phyloP scores from a whole-genome alignment of 306 rosid species.

The Phaseolus lunatus region DNA sequence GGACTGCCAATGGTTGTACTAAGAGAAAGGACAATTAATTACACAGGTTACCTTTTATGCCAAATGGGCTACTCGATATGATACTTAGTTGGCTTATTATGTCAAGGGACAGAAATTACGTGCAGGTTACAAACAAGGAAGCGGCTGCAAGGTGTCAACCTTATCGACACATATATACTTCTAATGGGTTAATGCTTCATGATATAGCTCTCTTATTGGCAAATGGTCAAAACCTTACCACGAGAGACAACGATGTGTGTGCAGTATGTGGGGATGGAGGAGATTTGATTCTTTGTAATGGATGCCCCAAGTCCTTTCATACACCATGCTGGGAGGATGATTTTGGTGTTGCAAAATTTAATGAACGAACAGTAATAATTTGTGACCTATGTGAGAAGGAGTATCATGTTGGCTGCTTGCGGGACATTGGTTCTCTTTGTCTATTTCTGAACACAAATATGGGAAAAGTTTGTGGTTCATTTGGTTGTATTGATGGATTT shows the following conservation, averaged over 20 bases:
- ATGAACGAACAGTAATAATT: slow-evolving; percentile 89
- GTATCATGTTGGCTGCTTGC: slow-evolving; percentile 96
- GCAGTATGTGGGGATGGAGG: slow-evolving; percentile 95
- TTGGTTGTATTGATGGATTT: too few relatives aligned
- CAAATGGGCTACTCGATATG: slow-evolving; percentile 97
- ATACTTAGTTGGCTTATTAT: slow-evolving; percentile 94
- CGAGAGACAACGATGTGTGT: slow-evolving; percentile 98
- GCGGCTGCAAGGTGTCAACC: slow-evolving; percentile 99
- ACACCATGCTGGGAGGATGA: slow-evolving; percentile 92
- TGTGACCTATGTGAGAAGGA: slow-evolving; percentile 99
- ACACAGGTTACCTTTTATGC: slow-evolving; percentile 91
- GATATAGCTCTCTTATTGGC: slow-evolving; percentile 96
- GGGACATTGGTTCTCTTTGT: slow-evolving; percentile 79
- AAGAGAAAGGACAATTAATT: slow-evolving; percentile 94
- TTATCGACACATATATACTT: slow-evolving; percentile 93
- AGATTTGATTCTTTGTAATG: slow-evolving; percentile 79
- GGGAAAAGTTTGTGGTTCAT: too few relatives aligned
- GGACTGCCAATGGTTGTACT: slow-evolving; percentile 73
- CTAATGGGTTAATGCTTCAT: slow-evolving; percentile 95
- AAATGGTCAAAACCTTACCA: slow-evolving; percentile 88
- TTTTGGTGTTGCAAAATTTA: slow-evolving; percentile 88
- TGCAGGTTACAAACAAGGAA: slow-evolving; percentile 96
- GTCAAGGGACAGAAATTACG: slow-evolving; percentile 95
- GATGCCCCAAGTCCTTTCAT: slow-evolving; percentile 96
- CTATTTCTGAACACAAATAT: too few relatives aligned